A percentile compares a stretch with the other conserved stretches of the same genome.
Evolutionary conservation across 306 rosid species (phyloP).

Genomic region (Acacia melanoxylon): DNA sequence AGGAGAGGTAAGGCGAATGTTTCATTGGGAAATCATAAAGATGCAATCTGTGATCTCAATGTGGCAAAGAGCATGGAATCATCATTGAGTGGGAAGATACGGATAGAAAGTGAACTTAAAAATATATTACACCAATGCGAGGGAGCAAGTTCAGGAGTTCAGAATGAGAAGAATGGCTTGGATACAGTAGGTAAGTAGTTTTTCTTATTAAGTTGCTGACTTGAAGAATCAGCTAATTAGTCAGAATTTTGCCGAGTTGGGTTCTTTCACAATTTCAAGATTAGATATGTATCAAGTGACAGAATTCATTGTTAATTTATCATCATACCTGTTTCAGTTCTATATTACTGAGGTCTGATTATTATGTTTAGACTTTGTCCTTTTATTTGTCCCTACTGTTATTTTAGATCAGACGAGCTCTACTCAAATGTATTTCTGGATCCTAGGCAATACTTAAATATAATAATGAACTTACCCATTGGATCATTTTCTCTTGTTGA

Average conservation of each 20-base stretch:
- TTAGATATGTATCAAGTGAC: background rate
- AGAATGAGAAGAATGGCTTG: constrained; percentile 39
- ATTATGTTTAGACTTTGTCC: background rate
- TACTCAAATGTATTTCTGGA: constrained; percentile 11
- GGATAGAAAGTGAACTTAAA: constrained; percentile 69
- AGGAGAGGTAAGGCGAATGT: constrained; percentile 80
- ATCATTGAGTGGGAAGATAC: constrained; percentile 61
- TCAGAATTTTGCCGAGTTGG: constrained; percentile 8
- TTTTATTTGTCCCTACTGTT: constrained; percentile 10
- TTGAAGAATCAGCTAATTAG: constrained; percentile 22
- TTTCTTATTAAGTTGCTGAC: constrained; percentile 26
- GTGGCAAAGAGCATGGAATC: constrained; percentile 62
- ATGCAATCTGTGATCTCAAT: constrained; percentile 66
- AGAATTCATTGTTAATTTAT: constrained; percentile 25
- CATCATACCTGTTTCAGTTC: background rate
- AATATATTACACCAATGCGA: constrained; percentile 42
- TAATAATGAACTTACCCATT: background rate
- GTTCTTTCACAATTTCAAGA: constrained; percentile 13
- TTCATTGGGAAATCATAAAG: constrained; percentile 56
- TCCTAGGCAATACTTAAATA: background rate
- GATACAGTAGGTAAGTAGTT: constrained; percentile 52
- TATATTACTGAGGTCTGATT: constrained; percentile 1
- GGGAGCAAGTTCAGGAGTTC: constrained; percentile 33
- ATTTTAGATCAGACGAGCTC: constrained; percentile 8
- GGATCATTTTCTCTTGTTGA: constrained; percentile 18